These are phyloP conservation scores for Cladophialophora exuberans DNA, from an alignment of 2,329 filamentous ascomycete genomes.

Conservation along the genomic window DNA sequence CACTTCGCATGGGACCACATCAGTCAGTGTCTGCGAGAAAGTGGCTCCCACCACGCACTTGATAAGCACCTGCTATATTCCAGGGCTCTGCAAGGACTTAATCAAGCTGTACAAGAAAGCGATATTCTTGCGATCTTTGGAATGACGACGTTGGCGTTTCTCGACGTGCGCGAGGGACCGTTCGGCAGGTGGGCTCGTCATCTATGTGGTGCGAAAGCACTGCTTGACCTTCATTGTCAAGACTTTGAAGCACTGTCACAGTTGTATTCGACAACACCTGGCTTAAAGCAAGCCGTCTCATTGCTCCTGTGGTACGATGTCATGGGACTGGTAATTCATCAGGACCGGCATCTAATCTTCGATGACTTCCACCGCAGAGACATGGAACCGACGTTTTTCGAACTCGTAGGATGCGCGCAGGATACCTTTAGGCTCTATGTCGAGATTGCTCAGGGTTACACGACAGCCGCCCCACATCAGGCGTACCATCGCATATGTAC, in stretches of 20 bases:
- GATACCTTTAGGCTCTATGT: conserved; percentile 11
- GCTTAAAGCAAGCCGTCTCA: not conserved
- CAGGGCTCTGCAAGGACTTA: conserved; percentile 42
- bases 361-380: conserved; percentile 12
- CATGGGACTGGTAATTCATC: not conserved
- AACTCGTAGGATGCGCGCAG: conserved; percentile 2
- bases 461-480: no score
- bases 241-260: not conserved
- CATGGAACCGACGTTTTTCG: conserved; percentile 8
- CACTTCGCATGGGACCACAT: not conserved
- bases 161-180: conserved; percentile 48
- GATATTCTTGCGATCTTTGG: conserved; percentile 49
- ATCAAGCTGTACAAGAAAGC: conserved; percentile 43
- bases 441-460: no score
- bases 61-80: not conserved
- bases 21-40: not conserved
- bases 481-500: no score
- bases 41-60: not conserved
- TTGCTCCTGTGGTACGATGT: not conserved
- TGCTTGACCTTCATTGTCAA: conserved; percentile 9
- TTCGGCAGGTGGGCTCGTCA: conserved; percentile 39
- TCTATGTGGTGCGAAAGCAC: conserved; percentile 9
- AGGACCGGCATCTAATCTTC: conserved; percentile 7
- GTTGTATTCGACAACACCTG: not conserved
- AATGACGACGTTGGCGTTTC: conserved; percentile 50